Percentiles rank a stretch among this genome's conserved stretches.
phyloP scores from a whole-genome alignment of 2,329 filamentous ascomycete species.

The Aspergillus sergii region DNA sequence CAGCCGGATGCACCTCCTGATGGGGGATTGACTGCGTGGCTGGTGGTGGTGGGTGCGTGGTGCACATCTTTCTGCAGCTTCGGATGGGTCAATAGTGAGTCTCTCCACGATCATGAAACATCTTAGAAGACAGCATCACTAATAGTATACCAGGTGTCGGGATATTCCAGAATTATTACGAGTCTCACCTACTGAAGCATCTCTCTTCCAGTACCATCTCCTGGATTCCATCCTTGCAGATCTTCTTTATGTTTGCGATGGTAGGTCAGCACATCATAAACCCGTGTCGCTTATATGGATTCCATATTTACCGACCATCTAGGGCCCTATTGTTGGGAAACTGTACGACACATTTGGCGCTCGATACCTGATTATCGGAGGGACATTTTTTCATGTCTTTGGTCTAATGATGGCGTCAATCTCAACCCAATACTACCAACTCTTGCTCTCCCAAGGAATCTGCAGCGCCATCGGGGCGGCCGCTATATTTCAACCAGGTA shows the following conservation, averaged over 20 bases:
- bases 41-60: slow-evolving; percentile 54
- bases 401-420: slow-evolving; percentile 62
- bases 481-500: slow-evolving; percentile 51
- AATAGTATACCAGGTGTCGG: slow-evolving; percentile 43
- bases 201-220: slow-evolving; percentile 60
- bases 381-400: slow-evolving; percentile 59
- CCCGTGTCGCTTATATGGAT: accelerated
- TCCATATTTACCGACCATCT: slow-evolving; percentile 20
- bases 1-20: slow-evolving; percentile 8
- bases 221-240: slow-evolving; percentile 61
- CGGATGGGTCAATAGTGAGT: slow-evolving; percentile 49
- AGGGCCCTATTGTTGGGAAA: slow-evolving; percentile 64
- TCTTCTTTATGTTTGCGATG: slow-evolving; percentile 31
- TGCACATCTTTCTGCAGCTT: slow-evolving; percentile 49
- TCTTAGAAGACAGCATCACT: background rate
- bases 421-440: slow-evolving; percentile 58
- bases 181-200: slow-evolving; percentile 49
- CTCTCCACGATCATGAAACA: background rate
- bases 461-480: slow-evolving; percentile 56
- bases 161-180: slow-evolving; percentile 62
- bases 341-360: slow-evolving; percentile 67
- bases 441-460: slow-evolving; percentile 58
- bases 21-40: slow-evolving; percentile 50
- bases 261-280: slow-evolving; percentile 24
- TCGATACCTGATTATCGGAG: slow-evolving; percentile 53